These are phyloP conservation scores for Mucor lusitanicus DNA, from an alignment of 371 early-diverging fungal genomes.

Conservation along the genomic window DNA sequence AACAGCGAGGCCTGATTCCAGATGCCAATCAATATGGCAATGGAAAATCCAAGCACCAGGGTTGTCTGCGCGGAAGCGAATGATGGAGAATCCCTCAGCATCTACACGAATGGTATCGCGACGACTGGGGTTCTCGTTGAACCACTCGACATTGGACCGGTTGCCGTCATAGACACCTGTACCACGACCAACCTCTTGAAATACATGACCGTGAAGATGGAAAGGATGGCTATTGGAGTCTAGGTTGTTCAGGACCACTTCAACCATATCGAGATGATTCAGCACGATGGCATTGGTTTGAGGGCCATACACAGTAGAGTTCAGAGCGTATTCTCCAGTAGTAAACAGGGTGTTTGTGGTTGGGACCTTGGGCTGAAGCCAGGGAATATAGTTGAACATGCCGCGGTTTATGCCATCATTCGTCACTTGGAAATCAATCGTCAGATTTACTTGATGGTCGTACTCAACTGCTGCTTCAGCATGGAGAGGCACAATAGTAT, in stretches of 20 bases:
- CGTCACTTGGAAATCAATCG: conserved; percentile 64
- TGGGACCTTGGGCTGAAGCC: conserved; percentile 68
- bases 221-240: conserved; percentile 45
- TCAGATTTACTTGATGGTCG: conserved; percentile 56
- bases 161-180: conserved; percentile 46
- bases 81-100: conserved; percentile 41
- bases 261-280: conserved; percentile 51
- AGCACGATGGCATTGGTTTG: conserved; percentile 55
- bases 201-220: conserved; percentile 68
- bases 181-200: conserved; percentile 59
- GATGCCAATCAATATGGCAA: conserved; percentile 86
- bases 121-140: conserved; percentile 56
- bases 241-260: conserved; percentile 65
- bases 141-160: conserved; percentile 30
- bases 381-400: conserved; percentile 80
- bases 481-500: conserved; percentile 41
- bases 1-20: conserved; percentile 60
- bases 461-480: conserved; percentile 38
- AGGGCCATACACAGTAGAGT: conserved; percentile 64
- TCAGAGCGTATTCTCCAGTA: conserved; percentile 53
- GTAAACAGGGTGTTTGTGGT: conserved; percentile 68
- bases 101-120: conserved; percentile 61
- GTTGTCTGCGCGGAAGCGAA: conserved; percentile 68
- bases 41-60: conserved; percentile 60
- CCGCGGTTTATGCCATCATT: conserved; percentile 81